These are phyloP conservation scores for Taphrina deformans DNA, from an alignment of 1,139 yeast genomes.

Conservation along the genomic window DNA sequence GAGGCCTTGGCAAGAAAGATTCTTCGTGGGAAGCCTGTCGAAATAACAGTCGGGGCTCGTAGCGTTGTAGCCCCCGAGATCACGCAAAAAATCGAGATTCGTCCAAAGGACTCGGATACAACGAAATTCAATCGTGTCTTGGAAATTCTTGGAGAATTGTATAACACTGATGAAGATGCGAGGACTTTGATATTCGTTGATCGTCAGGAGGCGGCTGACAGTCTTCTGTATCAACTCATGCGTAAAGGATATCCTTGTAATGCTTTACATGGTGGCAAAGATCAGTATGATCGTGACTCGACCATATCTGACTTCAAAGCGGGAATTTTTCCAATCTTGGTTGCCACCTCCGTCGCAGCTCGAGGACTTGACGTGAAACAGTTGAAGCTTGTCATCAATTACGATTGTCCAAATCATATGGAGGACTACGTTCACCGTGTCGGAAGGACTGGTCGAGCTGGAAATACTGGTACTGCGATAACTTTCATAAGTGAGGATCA, in stretches of 20 bases:
- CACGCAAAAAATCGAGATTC: conserved; percentile 65
- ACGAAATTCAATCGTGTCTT: conserved; percentile 60
- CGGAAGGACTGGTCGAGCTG: conserved; percentile 96
- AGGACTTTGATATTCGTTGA: conserved; percentile 83
- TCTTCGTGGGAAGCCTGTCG: conserved; percentile 59
- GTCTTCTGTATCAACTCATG: conserved; percentile 59
- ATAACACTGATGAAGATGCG: conserved; percentile 47
- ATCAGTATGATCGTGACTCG: conserved; percentile 75
- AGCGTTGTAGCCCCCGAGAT: conserved; percentile 84
- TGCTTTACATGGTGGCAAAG: conserved; percentile 90
- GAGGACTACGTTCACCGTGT: conserved; percentile 97
- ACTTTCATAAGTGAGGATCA: conserved; percentile 69
- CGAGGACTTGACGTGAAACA: conserved; percentile 90
- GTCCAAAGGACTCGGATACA: conserved; percentile 47
- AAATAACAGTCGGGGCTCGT: conserved; percentile 77
- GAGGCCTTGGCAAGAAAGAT: conserved; percentile 70
- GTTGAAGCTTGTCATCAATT: conserved; percentile 75
- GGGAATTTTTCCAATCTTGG: conserved; percentile 60
- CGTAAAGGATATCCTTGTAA: conserved; percentile 59
- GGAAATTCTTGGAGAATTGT: conserved; percentile 55
- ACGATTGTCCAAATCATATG: conserved; percentile 86
- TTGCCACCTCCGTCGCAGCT: conserved; percentile 91
- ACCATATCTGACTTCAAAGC: conserved; percentile 72
- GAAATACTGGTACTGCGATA: conserved; percentile 70
- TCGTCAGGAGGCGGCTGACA: conserved; percentile 78